Percentiles rank a stretch among this genome's conserved stretches.
Evolutionary conservation across 768 basidiomycete species (phyloP).

Genomic region (Albatrellus ellisii): DNA sequence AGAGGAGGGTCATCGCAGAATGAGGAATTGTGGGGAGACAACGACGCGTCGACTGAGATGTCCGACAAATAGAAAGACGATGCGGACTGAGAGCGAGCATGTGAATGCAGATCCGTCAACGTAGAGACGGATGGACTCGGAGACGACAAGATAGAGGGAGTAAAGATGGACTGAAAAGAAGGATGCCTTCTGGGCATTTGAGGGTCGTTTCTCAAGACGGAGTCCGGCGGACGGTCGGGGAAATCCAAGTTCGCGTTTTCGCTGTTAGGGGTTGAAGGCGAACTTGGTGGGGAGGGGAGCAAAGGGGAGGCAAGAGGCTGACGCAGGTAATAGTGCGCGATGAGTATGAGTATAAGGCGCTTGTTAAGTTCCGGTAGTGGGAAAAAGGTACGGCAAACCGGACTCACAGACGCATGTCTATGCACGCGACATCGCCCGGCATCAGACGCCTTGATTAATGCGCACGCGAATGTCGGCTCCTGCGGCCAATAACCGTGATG

Average conservation of each 20-base stretch:
- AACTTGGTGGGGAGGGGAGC: too few species aligned
- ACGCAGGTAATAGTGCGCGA: too few species aligned
- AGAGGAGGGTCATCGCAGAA: constrained; percentile 20
- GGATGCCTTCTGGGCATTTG: constrained; percentile 37
- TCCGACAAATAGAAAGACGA: constrained; percentile 9
- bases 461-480: not conserved
- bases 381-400: too few species aligned
- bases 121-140: constrained; percentile 14
- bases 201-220: too few species aligned
- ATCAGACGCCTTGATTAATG: not conserved
- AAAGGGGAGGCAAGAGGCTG: too few species aligned
- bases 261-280: too few species aligned
- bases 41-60: constrained; percentile 4
- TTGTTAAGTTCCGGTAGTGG: too few species aligned
- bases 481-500: not conserved
- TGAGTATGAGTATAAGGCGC: too few species aligned
- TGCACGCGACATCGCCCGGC: too few species aligned
- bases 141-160: constrained; percentile 29
- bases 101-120: constrained; percentile 15
- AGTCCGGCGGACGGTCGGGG: too few species aligned
- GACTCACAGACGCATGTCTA: too few species aligned
- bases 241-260: too few species aligned
- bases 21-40: constrained; percentile 1
- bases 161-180: constrained; percentile 39
- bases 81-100: constrained; percentile 13